Base-by-base conservation (phyloP, 805 yeast genomes). In the Ogataea sp. region DNA sequence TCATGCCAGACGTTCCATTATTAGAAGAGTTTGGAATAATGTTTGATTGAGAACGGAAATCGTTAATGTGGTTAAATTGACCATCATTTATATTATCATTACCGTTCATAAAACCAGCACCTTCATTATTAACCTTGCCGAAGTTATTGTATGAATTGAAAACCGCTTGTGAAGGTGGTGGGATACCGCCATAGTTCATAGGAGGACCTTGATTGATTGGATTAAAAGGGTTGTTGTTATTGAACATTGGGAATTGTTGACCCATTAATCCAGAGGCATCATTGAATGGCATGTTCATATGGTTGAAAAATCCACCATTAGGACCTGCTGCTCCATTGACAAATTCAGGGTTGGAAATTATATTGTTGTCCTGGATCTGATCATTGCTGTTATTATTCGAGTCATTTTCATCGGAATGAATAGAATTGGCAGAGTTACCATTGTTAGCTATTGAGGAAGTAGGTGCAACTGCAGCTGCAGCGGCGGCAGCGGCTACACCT, bases 401-500 rank as follows among this genome's bases (percentile, higher is more conserved):
- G n/a, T n/a, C n/a, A n/a, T n/a, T n/a, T n/a, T n/a, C n/a, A n/a
- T n/a, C n/a, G n/a, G n/a, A n/a, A n/a, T n/a, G n/a, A n/a, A n/a
- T n/a, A n/a, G n/a, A n/a, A n/a, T n/a, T n/a, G n/a, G 18, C 29
- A 23, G 26, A 23, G 11, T 23, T 11, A 23, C 16, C 14, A 10
- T 17, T 33, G 27, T 27, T 30, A 8, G 26, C 7, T 8, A 23
- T 23, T 8, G 26, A 23, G 11, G 26, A 23, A 8, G 26, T 8
- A 20, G 24, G 13, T 30, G 24, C 7, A n/a, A 37, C 32, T 25
- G 30, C 11, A 8, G 34, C 32, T 23, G 28, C 39, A 39, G 28
- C 21, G 6, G 20, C 21, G n/a, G 23, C 35, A 15, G 28, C 28
- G 6, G 35, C 28, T 15, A 20, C 28, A 23, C 35, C 20, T 15